Evolutionary conservation across 73 alveolate species (phyloP), one percentile per base, ranked within the genome.

Genomic region (Paramecium sonneborni): DNA sequence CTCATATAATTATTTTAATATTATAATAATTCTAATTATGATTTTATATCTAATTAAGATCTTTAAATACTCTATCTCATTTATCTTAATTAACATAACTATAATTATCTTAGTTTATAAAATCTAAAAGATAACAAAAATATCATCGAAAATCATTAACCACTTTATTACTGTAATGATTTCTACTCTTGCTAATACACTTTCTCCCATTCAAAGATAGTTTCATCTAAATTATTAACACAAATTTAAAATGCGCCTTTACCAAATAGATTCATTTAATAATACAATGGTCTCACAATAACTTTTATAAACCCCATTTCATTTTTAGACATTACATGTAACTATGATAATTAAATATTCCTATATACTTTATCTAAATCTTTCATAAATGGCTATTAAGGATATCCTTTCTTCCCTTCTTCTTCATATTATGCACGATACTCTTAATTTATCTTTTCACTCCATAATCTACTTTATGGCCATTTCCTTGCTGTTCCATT

Each of bases 161-260:
- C 18, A 52, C 68, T 30, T 9, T 52, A 18, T 52, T 52, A 14
- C 18, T 52, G 14, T 18, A 52, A 52, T 52, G 68, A 11, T 23
- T 18, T 52, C 30, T n/a, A 1, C 14, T 62, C 84, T 14, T 62
- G 24, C 44, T 62, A 62, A 30, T 62, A 62, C 11, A 62, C 23
- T 37, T 88, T 70, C 44, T 88, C 87, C 94, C 94, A 88, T 69
- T 88, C 94, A 20, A 70, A 30, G 6, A 88, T 88, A 12, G 94
- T 56, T 23, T 88, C 74, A 46, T 88, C 94, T 7, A 88, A 82
- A 69, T 88, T 88, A 44, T 43, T 76, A 14, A 88, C 46, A 21
- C 91, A 62, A 3, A 15, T 69, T 24, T 38, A 38, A 9, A 88
- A 82, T 20, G 56, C 55, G 10, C 87, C 84, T 12, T 88, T 35